Evolutionary conservation across 2,329 filamentous ascomycete species (phyloP), one percentile per base, ranked within the genome.

Genomic region (Hypomyces perniciosus): DNA sequence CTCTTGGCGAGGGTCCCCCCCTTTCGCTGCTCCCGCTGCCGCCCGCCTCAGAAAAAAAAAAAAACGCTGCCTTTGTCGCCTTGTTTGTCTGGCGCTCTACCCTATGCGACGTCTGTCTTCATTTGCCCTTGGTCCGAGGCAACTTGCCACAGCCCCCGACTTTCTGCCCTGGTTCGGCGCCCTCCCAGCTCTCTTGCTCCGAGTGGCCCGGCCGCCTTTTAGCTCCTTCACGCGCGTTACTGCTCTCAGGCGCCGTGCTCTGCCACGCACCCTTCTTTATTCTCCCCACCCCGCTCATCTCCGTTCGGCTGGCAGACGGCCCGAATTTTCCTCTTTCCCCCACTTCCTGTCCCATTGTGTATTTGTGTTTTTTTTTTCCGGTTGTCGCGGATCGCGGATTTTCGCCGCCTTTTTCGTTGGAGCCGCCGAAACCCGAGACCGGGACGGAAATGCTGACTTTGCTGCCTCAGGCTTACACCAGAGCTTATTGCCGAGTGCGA

Each of bases 401-500:
- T 29, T 30, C n/a, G 39, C 39, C 12, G 35, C 46, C 6, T 10
- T 9, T 4, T 28, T 8, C 41, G 28, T 28, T 48, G 45, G 48
- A 40, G 50, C 45, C 44, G 54, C 49, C 51, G 49, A 50, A 58
- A 54, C 53, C 56, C 60, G 55, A 62, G 53, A 54, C 53, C 56
- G 59, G 55, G 62, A 53, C 44, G 37, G 37, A 53, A 30, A 29
- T 56, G 51, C 63, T 65, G 60, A 66, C 58, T 54, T 51, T 45
- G 33, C 39, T 44, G 40, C 49, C 55, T 46, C 59, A 74, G 71
- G 57, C 64, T 83, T 46, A 80, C 78, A 7, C 78, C 79, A 46
- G 79, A 83, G 62, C 69, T 81, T 54, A 70, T 81, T 54, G 68
- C 73, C 57, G 79, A 83, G 67, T 81, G 78, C 63, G 79, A 83